Base-by-base conservation (phyloP, 768 basidiomycete species). In the Suillus weaverae region DNA sequence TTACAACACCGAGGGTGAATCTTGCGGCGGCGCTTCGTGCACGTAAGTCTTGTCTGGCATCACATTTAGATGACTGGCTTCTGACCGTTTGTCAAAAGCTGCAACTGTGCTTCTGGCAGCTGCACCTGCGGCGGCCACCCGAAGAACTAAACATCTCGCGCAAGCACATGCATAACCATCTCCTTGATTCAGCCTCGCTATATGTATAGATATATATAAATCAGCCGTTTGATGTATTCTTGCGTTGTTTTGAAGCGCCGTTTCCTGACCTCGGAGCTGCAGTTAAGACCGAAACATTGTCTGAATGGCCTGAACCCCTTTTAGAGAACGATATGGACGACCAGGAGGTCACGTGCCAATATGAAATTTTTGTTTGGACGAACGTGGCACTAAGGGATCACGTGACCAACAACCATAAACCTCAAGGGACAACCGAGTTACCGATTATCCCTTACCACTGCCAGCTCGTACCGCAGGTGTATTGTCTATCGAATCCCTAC, bases 51-150 rank as follows among this genome's bases (percentile, higher is more conserved):
- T 33, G 11, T 44, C 32, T 35, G 22, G n/a, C 30, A 16, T 16
- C 30, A 30, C 46, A n/a, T 33, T 59, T 32, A 26, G 22, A 41
- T 22, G 41, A 18, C 26, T 26, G 26, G 22, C 13, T 50, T 48
- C 46, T 48, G 20, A 48, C 8, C 11, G 1, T 48, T n/a, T 48
- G 46, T 22, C 41, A 41, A 44, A n/a, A 64, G 63, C 20, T 64
- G 63, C 56, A 32, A 36, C 35, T 64, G 63, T 56, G 46, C 4
- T 18, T 33, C 43, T 38, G 63, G 63, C 22, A 59, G 55, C 55
- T 64, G 63, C 55, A 57, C 55, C 56, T 64, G 63, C 63, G n/a
- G 55, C 7, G 44, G 2, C 7, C 4, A 13, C 22, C 2, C 46
- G 10, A 22, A 43, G 41, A 43, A n/a, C 22, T 48, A 48, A 48